Conservation (phyloP, 2,329 filamentous ascomycete species). For the Basipetospora sp. region DNA sequence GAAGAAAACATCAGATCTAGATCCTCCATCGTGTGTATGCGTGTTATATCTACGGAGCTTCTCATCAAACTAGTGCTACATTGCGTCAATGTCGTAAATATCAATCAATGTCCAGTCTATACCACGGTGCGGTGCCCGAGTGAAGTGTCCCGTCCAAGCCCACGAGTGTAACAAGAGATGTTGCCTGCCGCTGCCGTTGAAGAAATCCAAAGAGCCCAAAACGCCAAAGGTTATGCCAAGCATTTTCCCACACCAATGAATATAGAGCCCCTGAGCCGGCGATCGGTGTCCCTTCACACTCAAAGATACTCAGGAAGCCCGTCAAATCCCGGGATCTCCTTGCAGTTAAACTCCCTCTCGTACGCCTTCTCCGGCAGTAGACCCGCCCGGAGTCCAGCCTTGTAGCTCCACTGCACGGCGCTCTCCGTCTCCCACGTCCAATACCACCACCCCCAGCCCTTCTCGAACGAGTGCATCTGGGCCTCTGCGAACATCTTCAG, state of each 20-base stretch:
- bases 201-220: not conserved
- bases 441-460: constrained; percentile 67
- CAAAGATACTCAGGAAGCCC: constrained; percentile 10
- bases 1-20: too few species aligned
- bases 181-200: too few species aligned
- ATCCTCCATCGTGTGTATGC: too few species aligned
- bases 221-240: not conserved
- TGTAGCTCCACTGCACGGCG: constrained; percentile 62
- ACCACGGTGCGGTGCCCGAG: too few species aligned
- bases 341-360: constrained; percentile 34
- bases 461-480: constrained; percentile 61
- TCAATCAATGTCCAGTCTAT: too few species aligned
- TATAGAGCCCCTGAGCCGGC: too few species aligned
- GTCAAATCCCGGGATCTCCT: constrained; percentile 16
- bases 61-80: too few species aligned
- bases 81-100: too few species aligned
- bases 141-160: too few species aligned
- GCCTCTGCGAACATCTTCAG: constrained; percentile 57
- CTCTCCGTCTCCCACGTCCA: constrained; percentile 68
- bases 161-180: too few species aligned
- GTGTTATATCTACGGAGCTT: too few species aligned
- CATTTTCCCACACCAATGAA: not conserved
- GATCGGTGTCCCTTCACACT: not conserved
- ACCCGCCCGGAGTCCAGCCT: constrained; percentile 42
- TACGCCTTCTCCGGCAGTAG: constrained; percentile 48